phyloP scores from a whole-genome alignment of 306 rosid genomes.

The Quercus parvula region DNA sequence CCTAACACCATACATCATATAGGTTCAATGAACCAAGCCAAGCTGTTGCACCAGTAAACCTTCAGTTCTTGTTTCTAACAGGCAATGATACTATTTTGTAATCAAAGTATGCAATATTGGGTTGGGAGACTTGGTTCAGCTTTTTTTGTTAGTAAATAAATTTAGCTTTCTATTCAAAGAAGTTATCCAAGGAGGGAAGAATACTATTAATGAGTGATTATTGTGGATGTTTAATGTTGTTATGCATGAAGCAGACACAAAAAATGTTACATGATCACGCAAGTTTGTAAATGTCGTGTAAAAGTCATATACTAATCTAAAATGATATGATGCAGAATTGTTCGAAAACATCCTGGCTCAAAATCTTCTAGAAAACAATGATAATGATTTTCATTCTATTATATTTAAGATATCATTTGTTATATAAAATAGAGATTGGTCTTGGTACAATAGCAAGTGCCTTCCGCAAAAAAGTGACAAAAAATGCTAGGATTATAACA shows the following conservation, averaged over 20 bases:
- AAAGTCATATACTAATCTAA: background rate
- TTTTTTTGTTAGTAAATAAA: background rate
- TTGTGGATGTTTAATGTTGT: background rate
- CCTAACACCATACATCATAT: too few species aligned
- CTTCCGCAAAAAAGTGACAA: fast-evolving
- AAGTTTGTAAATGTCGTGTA: background rate
- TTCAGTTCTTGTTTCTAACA: too few species aligned
- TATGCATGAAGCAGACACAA: background rate
- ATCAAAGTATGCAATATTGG: background rate
- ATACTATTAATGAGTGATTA: background rate
- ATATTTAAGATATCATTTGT: background rate
- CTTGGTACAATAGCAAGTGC: too few species aligned
- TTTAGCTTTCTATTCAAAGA: background rate
- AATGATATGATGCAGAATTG: too few species aligned
- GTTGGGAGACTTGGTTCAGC: background rate
- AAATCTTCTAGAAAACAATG: background rate
- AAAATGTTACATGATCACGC: background rate
- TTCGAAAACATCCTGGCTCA: background rate
- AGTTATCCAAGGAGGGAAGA: background rate
- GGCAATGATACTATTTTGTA: too few species aligned
- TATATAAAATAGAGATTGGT: too few species aligned
- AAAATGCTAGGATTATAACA: too few species aligned
- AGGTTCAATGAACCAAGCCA: too few species aligned
- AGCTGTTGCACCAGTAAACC: too few species aligned
- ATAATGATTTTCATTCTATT: background rate